These are phyloP conservation scores for Wickerhamiella australiensis DNA, from an alignment of 805 yeast species.

Conservation along the genomic window DNA sequence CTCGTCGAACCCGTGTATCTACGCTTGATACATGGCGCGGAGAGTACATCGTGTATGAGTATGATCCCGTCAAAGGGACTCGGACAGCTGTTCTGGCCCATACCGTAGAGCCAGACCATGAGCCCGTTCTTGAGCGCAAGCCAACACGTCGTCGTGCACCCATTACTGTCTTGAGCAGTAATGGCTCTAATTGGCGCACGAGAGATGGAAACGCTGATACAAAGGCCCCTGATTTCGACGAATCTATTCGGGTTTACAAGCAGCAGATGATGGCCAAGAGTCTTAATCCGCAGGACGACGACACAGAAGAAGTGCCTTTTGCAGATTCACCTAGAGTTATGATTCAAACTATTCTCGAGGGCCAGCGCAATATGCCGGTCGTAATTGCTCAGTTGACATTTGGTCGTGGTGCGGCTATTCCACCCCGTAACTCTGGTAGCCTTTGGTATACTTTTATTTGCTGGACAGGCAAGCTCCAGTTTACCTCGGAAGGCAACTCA, in stretches of 20 bases:
- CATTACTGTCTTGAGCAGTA: neutral
- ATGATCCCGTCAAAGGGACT: slow-evolving; percentile 4
- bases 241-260: neutral
- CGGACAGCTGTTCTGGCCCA: slow-evolving; percentile 19
- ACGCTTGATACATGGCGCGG: slow-evolving; percentile 18
- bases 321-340: slow-evolving; percentile 13
- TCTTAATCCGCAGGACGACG: slow-evolving; percentile 7
- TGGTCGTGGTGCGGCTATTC: slow-evolving; percentile 10
- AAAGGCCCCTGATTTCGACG: neutral
- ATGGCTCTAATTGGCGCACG: neutral
- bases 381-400: slow-evolving; percentile 3
- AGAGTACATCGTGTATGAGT: slow-evolving; percentile 18
- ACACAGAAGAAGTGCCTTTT: slow-evolving; percentile 2
- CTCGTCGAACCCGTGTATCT: slow-evolving; percentile 16
- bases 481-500: slow-evolving; percentile 13
- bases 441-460: slow-evolving; percentile 18
- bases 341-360: slow-evolving; percentile 8
- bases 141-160: slow-evolving; percentile 12
- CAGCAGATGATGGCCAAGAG: neutral
- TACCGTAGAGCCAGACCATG: slow-evolving; percentile 15
- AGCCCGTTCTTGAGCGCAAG: slow-evolving; percentile 9
- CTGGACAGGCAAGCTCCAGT: slow-evolving; percentile 17
- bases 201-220: neutral
- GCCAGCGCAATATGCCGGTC: neutral
- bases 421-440: slow-evolving; percentile 14